phyloP scores from a whole-genome alignment of 2,329 filamentous ascomycete species.

The Colletotrichum musae region DNA sequence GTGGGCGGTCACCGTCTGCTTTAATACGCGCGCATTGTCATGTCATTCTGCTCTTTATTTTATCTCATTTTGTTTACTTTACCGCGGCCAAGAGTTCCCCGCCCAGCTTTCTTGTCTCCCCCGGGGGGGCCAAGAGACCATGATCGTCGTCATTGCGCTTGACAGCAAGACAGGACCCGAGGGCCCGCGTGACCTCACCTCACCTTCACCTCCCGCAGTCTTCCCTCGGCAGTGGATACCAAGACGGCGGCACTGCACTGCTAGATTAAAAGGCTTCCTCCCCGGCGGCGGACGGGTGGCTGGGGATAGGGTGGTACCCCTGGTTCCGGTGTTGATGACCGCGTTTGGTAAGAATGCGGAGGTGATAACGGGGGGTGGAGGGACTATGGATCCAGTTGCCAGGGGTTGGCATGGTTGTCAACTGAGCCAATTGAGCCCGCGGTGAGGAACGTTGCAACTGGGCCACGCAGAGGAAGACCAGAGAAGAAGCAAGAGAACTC shows the following conservation, averaged over 20 bases:
- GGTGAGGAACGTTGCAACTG: constrained; percentile 13
- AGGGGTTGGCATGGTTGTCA: background rate
- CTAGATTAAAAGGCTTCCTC: background rate
- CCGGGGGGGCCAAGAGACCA: constrained; percentile 19
- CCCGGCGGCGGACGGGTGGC: constrained; percentile 21
- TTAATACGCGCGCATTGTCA: constrained; percentile 21
- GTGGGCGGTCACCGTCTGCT: background rate
- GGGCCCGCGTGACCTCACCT: constrained; percentile 29
- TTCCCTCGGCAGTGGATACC: constrained; percentile 6
- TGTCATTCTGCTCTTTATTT: background rate
- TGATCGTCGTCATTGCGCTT: constrained; percentile 27
- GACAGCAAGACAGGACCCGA: constrained; percentile 4
- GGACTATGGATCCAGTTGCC: constrained; percentile 7
- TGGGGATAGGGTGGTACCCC: background rate
- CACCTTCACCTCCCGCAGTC: too few relatives aligned
- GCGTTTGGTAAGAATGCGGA: constrained; percentile 38
- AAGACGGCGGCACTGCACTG: background rate
- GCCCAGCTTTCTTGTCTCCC: background rate
- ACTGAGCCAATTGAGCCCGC: background rate
- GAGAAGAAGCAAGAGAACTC: constrained; percentile 15
- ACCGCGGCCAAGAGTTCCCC: constrained; percentile 12
- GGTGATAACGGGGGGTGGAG: constrained; percentile 29
- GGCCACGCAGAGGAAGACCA: background rate
- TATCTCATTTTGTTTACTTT: background rate
- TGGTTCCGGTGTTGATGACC: constrained; percentile 34